Evolutionary conservation across 1,139 yeast species (phyloP), one percentile per base, ranked within the genome.

Genomic region (Pichiaceae sp.): DNA sequence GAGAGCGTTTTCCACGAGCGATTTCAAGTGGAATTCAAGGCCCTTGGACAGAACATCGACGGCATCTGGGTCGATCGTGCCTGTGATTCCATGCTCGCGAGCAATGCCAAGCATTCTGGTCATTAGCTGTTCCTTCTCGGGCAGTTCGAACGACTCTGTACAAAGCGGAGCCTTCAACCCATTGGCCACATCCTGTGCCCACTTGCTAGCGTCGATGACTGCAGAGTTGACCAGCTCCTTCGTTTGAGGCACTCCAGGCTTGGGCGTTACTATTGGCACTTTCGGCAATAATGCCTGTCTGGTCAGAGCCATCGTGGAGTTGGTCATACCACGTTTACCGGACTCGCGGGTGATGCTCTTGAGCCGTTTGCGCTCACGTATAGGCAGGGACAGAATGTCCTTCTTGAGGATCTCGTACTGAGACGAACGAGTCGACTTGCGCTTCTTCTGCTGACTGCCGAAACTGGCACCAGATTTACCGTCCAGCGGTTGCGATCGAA

Each of bases 111-210:
- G 62, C 67, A 91, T 78, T 37, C 91, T 69, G 26, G 78, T 67
- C 36, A 76, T 72, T 36, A 93, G 60, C 34, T 72, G 71, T 34
- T 80, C 91, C 31, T 70, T 66, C 48, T 91, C 97, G 0, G 97
- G 97, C 12, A 91, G 60, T 45, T 91, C 91, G 53, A 69, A 84
- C 29, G 75, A 68, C 47, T 89, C 95, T 1, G 86, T 68, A 1
- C 93, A 72, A 29, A 91, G 65, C 4, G 94, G 94, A 2, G 93
- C 76, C 48, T 85, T 86, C 38, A 86, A 75, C n/a, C 94, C 94
- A 53, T 81, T 89, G 36, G 82, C 73, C 19, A 91, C 87, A 55
- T 93, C 98, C 57, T 87, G 96, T 21, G 93, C 87, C 94, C 96
- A 87, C 48, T 81, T 81, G 38, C 77, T 72, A 48, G 87, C 64